Evolutionary conservation across 805 yeast species (phyloP).

Genomic region (Cyberlindnera mycetangii): DNA sequence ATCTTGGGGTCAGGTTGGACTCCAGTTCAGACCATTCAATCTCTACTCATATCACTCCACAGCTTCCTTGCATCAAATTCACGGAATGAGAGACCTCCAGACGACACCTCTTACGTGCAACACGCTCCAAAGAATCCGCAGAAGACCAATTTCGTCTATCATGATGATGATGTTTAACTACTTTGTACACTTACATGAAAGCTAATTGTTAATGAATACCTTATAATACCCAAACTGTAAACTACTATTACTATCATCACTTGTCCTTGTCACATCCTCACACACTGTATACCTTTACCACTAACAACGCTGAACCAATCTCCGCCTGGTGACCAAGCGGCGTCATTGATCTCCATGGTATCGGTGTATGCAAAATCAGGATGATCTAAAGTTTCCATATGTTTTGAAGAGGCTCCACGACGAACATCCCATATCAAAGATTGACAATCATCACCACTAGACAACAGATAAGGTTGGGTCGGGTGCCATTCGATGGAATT

Average conservation of each 20-base stretch:
- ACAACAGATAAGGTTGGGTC: conserved; percentile 51
- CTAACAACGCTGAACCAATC: conserved; percentile 72
- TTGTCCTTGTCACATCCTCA: conserved; percentile 16
- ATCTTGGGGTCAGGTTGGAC: conserved; percentile 46
- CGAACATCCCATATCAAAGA: conserved; percentile 64
- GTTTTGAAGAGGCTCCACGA: conserved; percentile 2
- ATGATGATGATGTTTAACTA: conserved; percentile 48
- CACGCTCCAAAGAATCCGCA: conserved; percentile 60
- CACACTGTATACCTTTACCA: conserved; percentile 36
- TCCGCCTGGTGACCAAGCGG: conserved; percentile 69
- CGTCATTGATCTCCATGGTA: conserved; percentile 70
- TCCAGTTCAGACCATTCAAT: conserved; percentile 34
- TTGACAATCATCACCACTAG: conserved; percentile 74
- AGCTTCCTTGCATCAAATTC: conserved; percentile 57
- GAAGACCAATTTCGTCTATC: conserved; percentile 46
- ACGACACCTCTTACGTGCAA: conserved; percentile 45
- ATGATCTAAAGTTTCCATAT: conserved; percentile 9
- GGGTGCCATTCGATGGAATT: conserved; percentile 89
- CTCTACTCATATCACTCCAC: conserved; percentile 55
- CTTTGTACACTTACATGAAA: neutral
- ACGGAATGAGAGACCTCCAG: conserved; percentile 51
- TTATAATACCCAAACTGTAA: neutral
- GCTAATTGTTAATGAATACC: neutral
- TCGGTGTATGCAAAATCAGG: conserved; percentile 55
- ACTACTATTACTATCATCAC: neutral